Evolutionary conservation across 768 basidiomycete genomes (phyloP), one percentile per base, ranked within the genome.

Genomic region (Russula sp.): DNA sequence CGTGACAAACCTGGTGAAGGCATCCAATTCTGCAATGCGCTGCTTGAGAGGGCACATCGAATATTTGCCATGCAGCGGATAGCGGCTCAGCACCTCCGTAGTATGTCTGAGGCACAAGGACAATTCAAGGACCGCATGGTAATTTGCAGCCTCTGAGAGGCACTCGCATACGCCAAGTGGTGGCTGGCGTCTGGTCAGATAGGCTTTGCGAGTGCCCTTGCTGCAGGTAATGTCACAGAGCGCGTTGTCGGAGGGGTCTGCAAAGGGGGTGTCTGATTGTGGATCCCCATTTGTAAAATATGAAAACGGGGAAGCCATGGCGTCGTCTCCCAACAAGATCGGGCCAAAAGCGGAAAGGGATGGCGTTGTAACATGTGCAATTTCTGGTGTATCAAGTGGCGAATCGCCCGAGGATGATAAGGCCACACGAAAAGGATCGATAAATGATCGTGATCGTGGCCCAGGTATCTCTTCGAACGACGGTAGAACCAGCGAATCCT

Each of bases 121-220:
- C n/a, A 88, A 74, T 66, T 88, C 85, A 11, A 87, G 77, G 22
- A 85, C 74, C n/a, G 78, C 79, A 58, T 74, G 81, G 67, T 87
- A 86, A 66, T 74, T 79, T 20, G 75, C 67, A 9, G 76, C 67
- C 61, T 86, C 85, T 56, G 78, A 75, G 32, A 86, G 74, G 67
- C 85, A 87, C 5, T 79, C 81, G 64, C 85, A 87, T 83, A 79
- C 16, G 74, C 74, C 35, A 35, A 20, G 39, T 16, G 49, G 25
- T 7, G 49, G 20, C 47, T 50, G 35, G 22, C 32, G n/a, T 8
- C 41, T 49, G 32, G 38, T 42, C 0, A 39, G 54, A 42, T n/a
- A 52, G 3, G 38, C n/a, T 16, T 45, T 50, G 16, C 36, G 45
- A 13, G 38, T 14, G 14, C n/a, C 42, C 34, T 52, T 39, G 22